A percentile compares a stretch with the other conserved stretches of the same genome.
phyloP scores from a whole-genome alignment of 2,329 filamentous ascomycete species.

The Beauveria sp. region DNA sequence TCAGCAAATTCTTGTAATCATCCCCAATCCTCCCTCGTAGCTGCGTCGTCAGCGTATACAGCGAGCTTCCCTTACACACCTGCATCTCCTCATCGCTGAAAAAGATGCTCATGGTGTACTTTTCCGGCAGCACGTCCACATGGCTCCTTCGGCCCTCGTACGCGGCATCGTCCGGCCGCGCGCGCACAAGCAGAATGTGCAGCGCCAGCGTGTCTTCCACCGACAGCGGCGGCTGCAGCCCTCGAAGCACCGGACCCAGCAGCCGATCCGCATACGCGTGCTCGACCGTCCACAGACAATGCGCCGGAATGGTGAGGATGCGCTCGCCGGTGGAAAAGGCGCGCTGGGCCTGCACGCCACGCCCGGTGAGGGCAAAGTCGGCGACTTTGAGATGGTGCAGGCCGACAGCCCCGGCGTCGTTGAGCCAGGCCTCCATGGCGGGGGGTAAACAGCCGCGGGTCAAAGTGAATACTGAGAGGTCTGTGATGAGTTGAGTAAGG shows the following conservation, averaged over 20 bases:
- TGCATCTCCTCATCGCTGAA: conserved; percentile 26
- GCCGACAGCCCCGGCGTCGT: conserved; percentile 21
- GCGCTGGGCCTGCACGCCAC: conserved; percentile 22
- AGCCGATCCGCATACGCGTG: conserved; percentile 24
- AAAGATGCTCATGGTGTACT: conserved; percentile 27
- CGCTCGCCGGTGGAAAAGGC: conserved; percentile 25
- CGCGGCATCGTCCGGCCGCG: conserved; percentile 20
- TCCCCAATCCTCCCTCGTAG: conserved; percentile 21
- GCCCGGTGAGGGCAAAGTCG: conserved; percentile 24
- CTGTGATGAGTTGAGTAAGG: too few relatives aligned
- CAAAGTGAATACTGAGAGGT: too few relatives aligned
- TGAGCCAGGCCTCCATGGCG: conserved; percentile 26
- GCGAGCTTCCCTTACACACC: conserved; percentile 25
- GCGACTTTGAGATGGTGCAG: conserved; percentile 24
- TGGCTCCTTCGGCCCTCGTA: conserved; percentile 21
- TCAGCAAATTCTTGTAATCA: conserved; percentile 22
- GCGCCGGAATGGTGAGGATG: conserved; percentile 25
- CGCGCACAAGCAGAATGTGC: conserved; percentile 27
- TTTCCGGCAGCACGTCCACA: conserved; percentile 22
- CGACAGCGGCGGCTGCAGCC: conserved; percentile 22
- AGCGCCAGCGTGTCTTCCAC: conserved; percentile 25
- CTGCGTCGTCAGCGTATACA: conserved; percentile 25
- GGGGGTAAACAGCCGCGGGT: too few relatives aligned
- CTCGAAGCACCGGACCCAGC: conserved; percentile 24
- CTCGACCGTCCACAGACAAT: conserved; percentile 25